phyloP scores from a whole-genome alignment of 2,329 filamentous ascomycete genomes.

The Fusarium succisae region DNA sequence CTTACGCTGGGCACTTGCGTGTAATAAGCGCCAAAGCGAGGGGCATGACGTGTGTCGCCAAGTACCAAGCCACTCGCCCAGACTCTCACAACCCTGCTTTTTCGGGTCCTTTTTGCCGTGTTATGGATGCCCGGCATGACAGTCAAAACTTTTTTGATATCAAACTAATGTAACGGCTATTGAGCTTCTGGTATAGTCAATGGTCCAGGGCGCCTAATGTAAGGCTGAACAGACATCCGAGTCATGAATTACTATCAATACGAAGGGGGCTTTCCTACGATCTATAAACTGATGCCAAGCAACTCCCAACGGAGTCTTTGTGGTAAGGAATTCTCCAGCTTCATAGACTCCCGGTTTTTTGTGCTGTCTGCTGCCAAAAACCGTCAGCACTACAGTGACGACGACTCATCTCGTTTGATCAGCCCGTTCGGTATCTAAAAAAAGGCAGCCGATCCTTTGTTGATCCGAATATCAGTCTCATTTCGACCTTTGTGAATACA shows the following conservation, averaged over 20 bases:
- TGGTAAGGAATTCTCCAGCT: not conserved
- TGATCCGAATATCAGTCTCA: conserved; percentile 25
- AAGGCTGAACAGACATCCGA: conserved; percentile 9
- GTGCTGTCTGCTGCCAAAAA: not conserved
- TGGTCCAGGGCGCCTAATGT: not conserved
- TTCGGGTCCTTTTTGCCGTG: conserved; percentile 37
- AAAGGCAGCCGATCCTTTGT: conserved; percentile 1
- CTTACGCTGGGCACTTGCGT: conserved; percentile 19
- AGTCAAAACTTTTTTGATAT: not conserved
- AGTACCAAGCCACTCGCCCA: conserved; percentile 45
- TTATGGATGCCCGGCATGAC: conserved; percentile 21
- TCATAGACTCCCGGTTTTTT: not conserved
- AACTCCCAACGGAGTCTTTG: not conserved
- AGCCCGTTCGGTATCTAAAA: not conserved
- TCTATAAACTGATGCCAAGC: not conserved
- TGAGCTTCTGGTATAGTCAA: not conserved
- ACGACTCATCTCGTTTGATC: not conserved
- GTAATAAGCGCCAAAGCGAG: conserved; percentile 39
- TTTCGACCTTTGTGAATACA: not conserved
- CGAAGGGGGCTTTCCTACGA: not conserved
- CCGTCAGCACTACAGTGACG: not conserved
- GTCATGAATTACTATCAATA: not conserved
- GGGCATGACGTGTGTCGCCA: conserved; percentile 46
- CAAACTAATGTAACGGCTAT: not conserved
- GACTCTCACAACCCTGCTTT: conserved; percentile 41